Conservation (phyloP, 257 asterid genomes). For the Plantago major region DNA sequence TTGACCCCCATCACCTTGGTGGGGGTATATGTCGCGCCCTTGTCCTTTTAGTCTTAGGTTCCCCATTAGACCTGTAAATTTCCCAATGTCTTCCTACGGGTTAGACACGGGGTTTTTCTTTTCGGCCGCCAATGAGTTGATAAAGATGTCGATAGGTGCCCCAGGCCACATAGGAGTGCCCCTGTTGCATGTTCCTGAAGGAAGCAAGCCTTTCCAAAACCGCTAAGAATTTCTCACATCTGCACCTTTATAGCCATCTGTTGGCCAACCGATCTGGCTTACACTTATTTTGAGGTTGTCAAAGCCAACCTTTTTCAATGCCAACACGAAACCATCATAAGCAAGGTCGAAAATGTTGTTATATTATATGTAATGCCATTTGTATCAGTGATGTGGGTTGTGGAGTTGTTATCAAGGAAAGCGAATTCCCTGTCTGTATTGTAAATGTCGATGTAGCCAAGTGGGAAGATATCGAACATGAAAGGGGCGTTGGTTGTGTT, state of each 20-base stretch:
- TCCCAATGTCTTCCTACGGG: conserved; percentile 53
- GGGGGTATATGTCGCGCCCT: conserved; percentile 16
- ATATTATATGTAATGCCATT: conserved; percentile 37
- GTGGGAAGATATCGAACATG: conserved; percentile 41
- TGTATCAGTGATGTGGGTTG: conserved; percentile 16
- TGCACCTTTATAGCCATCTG: conserved; percentile 38
- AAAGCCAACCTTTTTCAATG: conserved; percentile 39
- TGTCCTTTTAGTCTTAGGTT: conserved; percentile 39
- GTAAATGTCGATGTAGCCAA: conserved; percentile 18
- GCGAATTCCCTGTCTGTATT: conserved; percentile 39
- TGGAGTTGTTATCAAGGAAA: conserved; percentile 33
- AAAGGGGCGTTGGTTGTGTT: conserved; percentile 39
- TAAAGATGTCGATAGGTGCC: conserved; percentile 33
- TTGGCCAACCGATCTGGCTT: conserved; percentile 58
- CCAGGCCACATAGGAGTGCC: conserved; percentile 47
- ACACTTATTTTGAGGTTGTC: conserved; percentile 37
- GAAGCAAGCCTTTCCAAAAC: conserved; percentile 43
- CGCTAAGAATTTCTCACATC: conserved; percentile 29
- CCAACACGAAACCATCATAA: conserved; percentile 38
- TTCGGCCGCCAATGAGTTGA: conserved; percentile 32
- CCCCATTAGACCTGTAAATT: conserved; percentile 40
- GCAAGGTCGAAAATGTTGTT: conserved; percentile 48
- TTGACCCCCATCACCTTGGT: conserved; percentile 24
- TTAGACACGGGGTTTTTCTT: conserved; percentile 39
- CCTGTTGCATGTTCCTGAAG: conserved; percentile 33